Evolutionary conservation across 805 yeast genomes (phyloP), one percentile per base, ranked within the genome.

Genomic region (Hanseniaspora lindneri): DNA sequence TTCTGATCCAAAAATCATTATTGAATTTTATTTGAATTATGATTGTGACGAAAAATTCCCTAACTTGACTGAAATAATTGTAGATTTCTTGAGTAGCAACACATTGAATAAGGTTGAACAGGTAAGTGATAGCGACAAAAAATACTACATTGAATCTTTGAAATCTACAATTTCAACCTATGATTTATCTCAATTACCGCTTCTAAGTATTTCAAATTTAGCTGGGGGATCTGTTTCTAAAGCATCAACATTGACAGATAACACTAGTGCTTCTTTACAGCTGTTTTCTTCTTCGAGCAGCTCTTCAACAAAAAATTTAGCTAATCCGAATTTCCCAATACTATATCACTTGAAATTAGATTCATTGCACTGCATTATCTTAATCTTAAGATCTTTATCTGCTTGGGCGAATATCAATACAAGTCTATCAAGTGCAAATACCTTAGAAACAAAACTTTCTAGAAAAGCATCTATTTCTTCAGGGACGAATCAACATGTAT

Each of bases 21-120:
- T 94, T 51, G 99, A 92, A 66, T 77, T 92, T 51, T 92, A 89
- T 60, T 72, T 92, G 58, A 92, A 92, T 64, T 94, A 92, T 63
- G 99, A 92, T 64, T 92, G 99, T 69, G 95, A 87, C 61, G 66
- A 75, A 2, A 69, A 73, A 17, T 75, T 80, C 72, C 83, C 92
- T 33, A 92, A 92, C 61, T 71, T 88, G 43, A 85, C 88, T 64
- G 98, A 92, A 64, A 71, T 77, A 44, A 70, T 87, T 37, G 76
- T 87, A 47, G 88, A 86, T 54, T 80, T 82, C 55, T 70, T 92
- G 54, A 82, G 58, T 51, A 80, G 69, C 61, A 71, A 72, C 52
- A 80, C 96, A 0, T 66, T 84, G 32, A 71, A 80, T 0, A 73
- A 86, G 51, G 80, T 83, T 4, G 86, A 79, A 6, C 35, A 39